A percentile compares a stretch with the other conserved stretches of the same genome.
phyloP scores from a whole-genome alignment of 306 rosid species.

The Prunus armeniaca region DNA sequence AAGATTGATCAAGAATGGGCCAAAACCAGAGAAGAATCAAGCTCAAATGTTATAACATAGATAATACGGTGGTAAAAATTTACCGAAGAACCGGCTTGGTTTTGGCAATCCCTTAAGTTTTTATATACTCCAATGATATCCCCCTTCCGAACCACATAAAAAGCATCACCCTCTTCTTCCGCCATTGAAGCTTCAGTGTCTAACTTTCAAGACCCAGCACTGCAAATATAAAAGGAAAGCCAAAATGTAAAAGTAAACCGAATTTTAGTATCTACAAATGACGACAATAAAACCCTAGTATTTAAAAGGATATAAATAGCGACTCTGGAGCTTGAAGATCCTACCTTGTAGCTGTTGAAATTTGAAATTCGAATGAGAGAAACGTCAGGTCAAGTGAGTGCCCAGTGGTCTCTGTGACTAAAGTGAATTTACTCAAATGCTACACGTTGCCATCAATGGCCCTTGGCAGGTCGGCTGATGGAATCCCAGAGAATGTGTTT shows the following conservation, averaged over 20 bases:
- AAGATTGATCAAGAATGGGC: background rate
- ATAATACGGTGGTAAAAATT: background rate
- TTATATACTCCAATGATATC: slow-evolving; percentile 73
- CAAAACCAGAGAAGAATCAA: slow-evolving; percentile 1
- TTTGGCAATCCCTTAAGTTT: slow-evolving; percentile 50
- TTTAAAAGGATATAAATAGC: background rate
- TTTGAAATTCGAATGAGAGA: background rate
- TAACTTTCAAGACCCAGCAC: slow-evolving; percentile 16
- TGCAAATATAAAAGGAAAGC: slow-evolving; percentile 10
- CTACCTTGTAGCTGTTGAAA: background rate
- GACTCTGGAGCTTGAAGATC: background rate
- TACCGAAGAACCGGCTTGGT: slow-evolving; percentile 53
- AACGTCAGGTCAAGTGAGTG: background rate
- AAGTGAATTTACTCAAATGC: no score
- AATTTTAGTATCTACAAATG: background rate
- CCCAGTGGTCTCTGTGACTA: background rate
- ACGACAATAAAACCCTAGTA: background rate
- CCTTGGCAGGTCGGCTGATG: no score
- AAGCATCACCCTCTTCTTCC: slow-evolving; percentile 66
- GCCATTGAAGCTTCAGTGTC: slow-evolving; percentile 44
- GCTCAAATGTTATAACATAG: background rate
- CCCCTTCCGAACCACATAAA: slow-evolving; percentile 73
- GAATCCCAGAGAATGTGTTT: no score
- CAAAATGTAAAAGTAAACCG: background rate
- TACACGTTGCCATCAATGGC: background rate